Conservation (phyloP, 1,284 basidiomycete genomes). For the Fomes fomentarius region DNA sequence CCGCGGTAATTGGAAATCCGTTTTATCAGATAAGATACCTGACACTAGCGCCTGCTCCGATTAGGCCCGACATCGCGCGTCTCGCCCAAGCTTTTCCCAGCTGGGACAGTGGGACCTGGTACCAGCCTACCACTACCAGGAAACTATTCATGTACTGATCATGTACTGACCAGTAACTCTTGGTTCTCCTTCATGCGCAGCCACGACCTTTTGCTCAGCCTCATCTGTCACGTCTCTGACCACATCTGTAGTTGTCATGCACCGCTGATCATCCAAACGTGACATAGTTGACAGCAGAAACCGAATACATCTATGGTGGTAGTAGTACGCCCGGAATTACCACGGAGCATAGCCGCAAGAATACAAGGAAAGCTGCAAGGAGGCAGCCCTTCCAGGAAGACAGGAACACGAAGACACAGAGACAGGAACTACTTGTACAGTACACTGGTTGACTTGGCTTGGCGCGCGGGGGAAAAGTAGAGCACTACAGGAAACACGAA, state of each 20-base stretch:
- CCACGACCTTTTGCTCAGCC: too few relatives aligned
- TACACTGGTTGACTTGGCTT: not conserved
- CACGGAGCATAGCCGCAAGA: constrained; percentile 8
- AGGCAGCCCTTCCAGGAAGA: not conserved
- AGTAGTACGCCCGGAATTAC: not conserved
- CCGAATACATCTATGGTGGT: constrained; percentile 6
- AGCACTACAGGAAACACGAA: constrained; percentile 12
- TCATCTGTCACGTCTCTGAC: not conserved
- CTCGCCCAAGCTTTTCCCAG: too few relatives aligned
- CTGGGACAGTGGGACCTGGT: too few relatives aligned
- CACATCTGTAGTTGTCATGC: not conserved
- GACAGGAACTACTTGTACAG: too few relatives aligned
- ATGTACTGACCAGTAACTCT: too few relatives aligned
- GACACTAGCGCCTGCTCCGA: too few relatives aligned
- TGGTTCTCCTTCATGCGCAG: too few relatives aligned
- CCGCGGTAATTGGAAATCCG: too few relatives aligned
- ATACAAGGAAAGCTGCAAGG: not conserved
- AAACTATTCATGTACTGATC: too few relatives aligned
- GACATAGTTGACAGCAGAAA: not conserved
- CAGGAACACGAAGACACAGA: not conserved
- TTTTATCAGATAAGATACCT: too few relatives aligned
- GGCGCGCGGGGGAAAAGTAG: not conserved
- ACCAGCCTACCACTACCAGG: too few relatives aligned
- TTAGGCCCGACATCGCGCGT: too few relatives aligned
- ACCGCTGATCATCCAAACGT: not conserved